These are phyloP conservation scores for Aspergillus ochraceus DNA, from an alignment of 2,329 filamentous ascomycete genomes.

Conservation along the genomic window DNA sequence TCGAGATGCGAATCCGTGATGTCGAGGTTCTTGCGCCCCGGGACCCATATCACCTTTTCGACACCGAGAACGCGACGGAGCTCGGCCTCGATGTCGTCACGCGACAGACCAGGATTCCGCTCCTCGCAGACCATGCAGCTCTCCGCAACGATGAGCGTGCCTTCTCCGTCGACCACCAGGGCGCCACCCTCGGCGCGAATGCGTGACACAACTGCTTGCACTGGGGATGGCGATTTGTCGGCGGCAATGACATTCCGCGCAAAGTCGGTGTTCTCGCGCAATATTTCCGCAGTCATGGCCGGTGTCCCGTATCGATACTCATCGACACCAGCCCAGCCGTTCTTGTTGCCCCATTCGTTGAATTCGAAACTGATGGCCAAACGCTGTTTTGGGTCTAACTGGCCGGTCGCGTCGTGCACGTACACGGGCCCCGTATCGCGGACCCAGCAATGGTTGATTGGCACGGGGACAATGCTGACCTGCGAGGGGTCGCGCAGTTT, in stretches of 20 bases:
- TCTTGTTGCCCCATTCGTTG: conserved; percentile 24
- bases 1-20: conserved; percentile 32
- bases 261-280: conserved; percentile 18
- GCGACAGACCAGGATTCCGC: conserved; percentile 25
- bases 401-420: conserved; percentile 16
- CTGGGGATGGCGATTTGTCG: conserved; percentile 11
- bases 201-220: conserved; percentile 15
- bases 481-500: conserved; percentile 7
- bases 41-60: conserved; percentile 30
- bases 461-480: conserved; percentile 16
- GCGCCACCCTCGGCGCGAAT: conserved; percentile 28
- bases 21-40: conserved; percentile 25
- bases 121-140: conserved; percentile 29
- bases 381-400: conserved; percentile 12
- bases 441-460: conserved; percentile 24
- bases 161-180: conserved; percentile 31
- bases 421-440: conserved; percentile 25
- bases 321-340: conserved; percentile 14
- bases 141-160: conserved; percentile 30
- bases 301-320: conserved; percentile 16
- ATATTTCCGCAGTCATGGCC: conserved; percentile 9
- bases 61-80: conserved; percentile 25
- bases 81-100: conserved; percentile 23
- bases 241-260: conserved; percentile 18
- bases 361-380: conserved; percentile 22